Base-by-base conservation (phyloP, 177 flowering plant species). In the Vitis hybrid region DNA sequence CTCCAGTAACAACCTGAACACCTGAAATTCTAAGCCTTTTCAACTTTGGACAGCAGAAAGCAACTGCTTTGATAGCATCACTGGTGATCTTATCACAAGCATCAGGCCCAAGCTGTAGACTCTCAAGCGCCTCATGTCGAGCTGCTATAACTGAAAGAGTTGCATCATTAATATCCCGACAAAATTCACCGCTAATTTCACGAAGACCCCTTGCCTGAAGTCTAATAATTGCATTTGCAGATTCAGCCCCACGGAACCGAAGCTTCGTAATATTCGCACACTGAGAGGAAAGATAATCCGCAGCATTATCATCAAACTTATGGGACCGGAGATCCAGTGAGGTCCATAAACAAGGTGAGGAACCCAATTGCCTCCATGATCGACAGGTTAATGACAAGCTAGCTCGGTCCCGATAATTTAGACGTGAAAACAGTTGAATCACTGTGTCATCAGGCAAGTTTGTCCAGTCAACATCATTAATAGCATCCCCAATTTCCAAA, bases 361-460 rank as follows among this genome's bases (percentile, higher is more conserved):
- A 62, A 2, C 93, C 91, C 2, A 96, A 71, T 16, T 10, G 58
- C 67, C 96, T 83, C 93, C 94, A 96, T 10, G 93, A 81, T 55
- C 77, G 66, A 68, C 99, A 96, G 4, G 98, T 88, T 2, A 97
- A 90, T 15, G 97, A 74, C 67, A 96, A 81, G 73, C 89, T 92
- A 0, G 97, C 95, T 19, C 99, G 80, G 81, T 96, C 99, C 8
- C 98, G 89, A 70, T 96, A 91, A 79, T 84, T 94, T 74, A 96
- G 77, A 75, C 81, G 83, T 3, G 90, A 83, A 70, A 96, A 94
- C 65, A 96, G 72, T 81, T 92, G 98, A 68, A 94, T 77, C 49
- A 92, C 93, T 7, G 97, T 90, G 72, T 96, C 99, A 81, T 94
- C 91, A 26, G 98, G 97, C 70, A 96, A 83, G 33, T 83, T 72